phyloP scores from a whole-genome alignment of 2,329 filamentous ascomycete species.

The Nakataea oryzae region DNA sequence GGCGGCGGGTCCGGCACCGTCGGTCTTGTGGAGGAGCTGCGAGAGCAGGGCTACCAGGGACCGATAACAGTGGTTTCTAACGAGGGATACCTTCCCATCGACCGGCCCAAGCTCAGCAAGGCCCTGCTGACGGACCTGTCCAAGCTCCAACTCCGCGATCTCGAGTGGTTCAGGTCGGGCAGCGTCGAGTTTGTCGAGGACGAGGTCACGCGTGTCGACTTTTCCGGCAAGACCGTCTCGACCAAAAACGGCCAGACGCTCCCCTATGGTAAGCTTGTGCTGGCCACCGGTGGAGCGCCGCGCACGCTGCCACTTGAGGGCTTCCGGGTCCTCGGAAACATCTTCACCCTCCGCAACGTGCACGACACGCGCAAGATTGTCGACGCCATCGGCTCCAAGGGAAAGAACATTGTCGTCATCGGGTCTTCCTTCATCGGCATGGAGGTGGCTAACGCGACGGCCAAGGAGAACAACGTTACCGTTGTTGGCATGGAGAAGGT shows the following conservation, averaged over 20 bases:
- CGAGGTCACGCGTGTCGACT: conserved; percentile 67
- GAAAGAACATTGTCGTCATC: conserved; percentile 86
- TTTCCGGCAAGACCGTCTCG: conserved; percentile 59
- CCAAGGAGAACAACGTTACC: conserved; percentile 71
- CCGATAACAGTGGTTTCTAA: conserved; percentile 72
- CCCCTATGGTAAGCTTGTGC: conserved; percentile 76
- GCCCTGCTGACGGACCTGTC: conserved; percentile 71
- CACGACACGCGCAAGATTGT: conserved; percentile 70
- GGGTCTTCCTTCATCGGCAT: conserved; percentile 97
- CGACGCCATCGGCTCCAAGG: conserved; percentile 64
- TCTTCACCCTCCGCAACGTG: conserved; percentile 75
- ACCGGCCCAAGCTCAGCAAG: conserved; percentile 93
- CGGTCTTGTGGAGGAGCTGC: conserved; percentile 71
- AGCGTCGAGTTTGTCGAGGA: conserved; percentile 47
- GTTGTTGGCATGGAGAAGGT: conserved; percentile 82
- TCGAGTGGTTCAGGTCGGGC: conserved; percentile 63
- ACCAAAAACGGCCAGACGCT: conserved; percentile 64
- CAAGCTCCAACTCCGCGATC: conserved; percentile 68
- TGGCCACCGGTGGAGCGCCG: conserved; percentile 78
- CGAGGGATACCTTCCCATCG: conserved; percentile 80
- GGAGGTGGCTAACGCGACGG: conserved; percentile 82
- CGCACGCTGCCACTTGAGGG: conserved; percentile 68
- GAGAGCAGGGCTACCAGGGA: conserved; percentile 71
- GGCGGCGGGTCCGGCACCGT: conserved; percentile 80
- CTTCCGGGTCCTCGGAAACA: conserved; percentile 76